Evolutionary conservation across 176 grass and related monocot species (phyloP), one percentile per base, ranked within the genome.

Genomic region (Oryza nivara): DNA sequence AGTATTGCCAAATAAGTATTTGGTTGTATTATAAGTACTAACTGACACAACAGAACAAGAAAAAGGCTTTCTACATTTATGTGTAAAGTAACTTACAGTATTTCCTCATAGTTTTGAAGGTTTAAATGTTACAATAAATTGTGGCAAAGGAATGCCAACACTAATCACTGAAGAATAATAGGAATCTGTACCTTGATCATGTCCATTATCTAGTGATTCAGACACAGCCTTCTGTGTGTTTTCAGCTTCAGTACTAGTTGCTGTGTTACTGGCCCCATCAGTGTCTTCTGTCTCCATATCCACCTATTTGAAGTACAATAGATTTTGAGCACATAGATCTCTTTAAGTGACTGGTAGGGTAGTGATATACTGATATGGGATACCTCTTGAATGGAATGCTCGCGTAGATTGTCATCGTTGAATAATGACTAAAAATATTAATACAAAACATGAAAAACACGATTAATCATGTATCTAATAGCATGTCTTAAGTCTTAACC

Each of bases 371-470:
- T 56, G 5, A 58, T 20, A 58, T 58, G 54, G 20, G 54, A 84
- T 92, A 98, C 96, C 96, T 98, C 96, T 90, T 95, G 82, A 91
- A 98, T 98, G 79, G 91, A 90, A 64, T 95, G 89, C 52, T 93
- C 85, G 68, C 60, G 83, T 65, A 95, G 87, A 88, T 90, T 85
- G 72, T 98, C 96, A 72, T 88, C 96, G 77, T 85, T 85, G 77
- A 98, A 88, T 74, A 98, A 88, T 68, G 91, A 89, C 96, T 98
- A 91, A 90, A 88, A 54, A 84, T n/a, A 80, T 82, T 25, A 30
- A 47, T 20, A 49, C 38, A 58, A 84, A 58, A 76, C n/a, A 77
- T 81, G 73, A 87, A 49, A 83, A 73, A 38, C 28, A 88, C 67
- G 8, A 61, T 87, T 52, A 81, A 76, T 68, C 9, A 68, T 90